Evolutionary conservation across 257 asterid genomes (phyloP).

Genomic region (Scutellaria galericulata): DNA sequence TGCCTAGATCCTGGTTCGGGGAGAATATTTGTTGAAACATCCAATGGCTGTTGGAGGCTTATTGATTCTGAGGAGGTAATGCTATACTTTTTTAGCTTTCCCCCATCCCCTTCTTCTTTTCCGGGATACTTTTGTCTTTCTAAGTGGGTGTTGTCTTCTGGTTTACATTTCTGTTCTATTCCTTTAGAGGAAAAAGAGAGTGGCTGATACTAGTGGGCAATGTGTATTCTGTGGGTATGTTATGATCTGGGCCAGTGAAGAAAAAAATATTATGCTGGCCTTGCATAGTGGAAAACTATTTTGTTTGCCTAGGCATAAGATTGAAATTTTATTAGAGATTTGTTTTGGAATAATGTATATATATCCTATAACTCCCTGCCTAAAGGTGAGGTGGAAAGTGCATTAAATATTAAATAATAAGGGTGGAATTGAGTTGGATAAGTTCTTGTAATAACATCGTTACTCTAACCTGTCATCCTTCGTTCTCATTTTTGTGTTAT

Average conservation of each 20-base stretch:
- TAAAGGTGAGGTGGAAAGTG: neutral
- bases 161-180: neutral
- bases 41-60: constrained; percentile 79
- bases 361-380: neutral
- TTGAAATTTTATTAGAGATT: constrained; percentile 16
- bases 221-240: constrained; percentile 2
- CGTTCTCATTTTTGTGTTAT: constrained; percentile 12
- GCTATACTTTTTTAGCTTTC: constrained; percentile 4
- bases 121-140: neutral
- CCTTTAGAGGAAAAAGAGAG: constrained; percentile 12
- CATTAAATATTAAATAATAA: neutral
- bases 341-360: neutral
- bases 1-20: constrained; percentile 94
- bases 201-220: constrained; percentile 10
- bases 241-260: constrained; percentile 1
- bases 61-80: constrained; percentile 85
- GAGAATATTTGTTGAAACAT: constrained; percentile 82
- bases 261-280: constrained; percentile 3
- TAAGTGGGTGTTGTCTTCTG: neutral
- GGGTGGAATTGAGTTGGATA: constrained; percentile 6
- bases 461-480: neutral
- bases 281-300: neutral
- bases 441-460: neutral
- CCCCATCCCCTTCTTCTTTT: neutral
- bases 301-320: neutral